Base-by-base conservation (phyloP, 148 eudicot genomes). In the Vaccinium darrowii region DNA sequence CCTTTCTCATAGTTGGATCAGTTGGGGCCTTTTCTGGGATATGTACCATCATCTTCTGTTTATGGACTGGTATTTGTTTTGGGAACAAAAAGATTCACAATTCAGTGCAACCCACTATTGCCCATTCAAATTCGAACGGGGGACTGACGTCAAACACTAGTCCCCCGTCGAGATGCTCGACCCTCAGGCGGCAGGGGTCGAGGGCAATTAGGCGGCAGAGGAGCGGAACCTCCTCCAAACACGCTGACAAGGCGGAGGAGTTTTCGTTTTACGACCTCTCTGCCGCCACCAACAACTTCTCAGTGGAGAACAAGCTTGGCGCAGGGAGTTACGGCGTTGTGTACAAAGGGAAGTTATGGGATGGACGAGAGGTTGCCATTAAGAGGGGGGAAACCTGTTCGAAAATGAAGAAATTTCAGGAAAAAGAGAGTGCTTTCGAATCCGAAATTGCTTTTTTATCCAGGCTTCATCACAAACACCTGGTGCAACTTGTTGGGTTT, bases 271-370 rank as follows among this genome's bases (percentile, higher is more conserved):
- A 87, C 0, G 99, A 97, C 51, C 90, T 97, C 33, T 93, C 84
- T 12, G 87, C 77, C 2, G 99, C 98, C 2, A 97, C 99, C 5
- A 78, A 92, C 52, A 72, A 88, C 54, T 97, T 97, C 82, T 94
- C 99, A 0, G 33, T 86, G 13, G 96, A 97, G 84, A 94, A 95
- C 87, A 97, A 93, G 92, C 89, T 97, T 60, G 99, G 99, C 4
- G 87, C 94, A 15, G 99, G 99, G 36, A 97, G 98, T 76, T 97
- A 93, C 54, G 99, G 99, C 8, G 90, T 95, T 16, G 98, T 97
- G 13, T 97, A 97, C 85, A 93, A 62, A 83, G 99, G 98, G 11
- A 97, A 97, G 78, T 75, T 97, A 47, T 76, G 84, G 12, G 95
- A 97, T 83, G 96, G 98, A 1, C 93, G 96, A 69, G 98, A 95